Base-by-base conservation (phyloP, 306 rosid genomes). In the Prosopis cineraria region DNA sequence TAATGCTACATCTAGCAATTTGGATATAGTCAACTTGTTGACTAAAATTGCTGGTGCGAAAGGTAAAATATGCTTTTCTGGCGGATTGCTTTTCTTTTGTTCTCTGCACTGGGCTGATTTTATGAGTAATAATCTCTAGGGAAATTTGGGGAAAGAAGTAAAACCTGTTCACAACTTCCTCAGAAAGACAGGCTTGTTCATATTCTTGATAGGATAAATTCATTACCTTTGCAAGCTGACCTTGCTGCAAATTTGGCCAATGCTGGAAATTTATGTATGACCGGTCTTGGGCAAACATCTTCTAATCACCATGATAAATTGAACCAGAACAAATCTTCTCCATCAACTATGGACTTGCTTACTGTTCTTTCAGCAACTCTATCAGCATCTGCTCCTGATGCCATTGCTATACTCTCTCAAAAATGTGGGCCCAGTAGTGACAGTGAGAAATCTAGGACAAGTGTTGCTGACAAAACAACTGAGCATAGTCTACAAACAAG, bases 131-230 rank as follows among this genome's bases (percentile, higher is more conserved):
- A 55, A 65, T 59, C 62, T 73, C 48, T 81, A 93, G 97, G 98
- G 39, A 90, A 88, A 83, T 82, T 71, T 79, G 97, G 82, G 72
- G 97, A 87, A 80, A 79, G 85, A 82, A 85, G 70, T 72, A 70
- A 79, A 52, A 81, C 62, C 45, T 43, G 84, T 84, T 78, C 85
- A 20, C 79, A 90, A 27, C 81, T 91, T 36, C 89, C 90, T 2
- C 92, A 90, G 73, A 89, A 75, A 75, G 97, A 90, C 66, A 96
- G 88, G 79, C 92, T 93, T 70, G 85, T 85, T 73, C 97, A 87
- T 87, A 90, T 91, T 86, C 89, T 93, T 80, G 89, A 80, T 78
- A 89, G 92, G 85, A 89, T 93, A 52, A 56, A 56, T 56, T 56
- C 63, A 56, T 25, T 56, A 56, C 91, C 92, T 53, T 80, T 93